A percentile compares a stretch with the other conserved stretches of the same genome.
These are phyloP conservation scores for Sphaceloma murrayae DNA, from an alignment of 2,329 filamentous ascomycete species.

Conservation along the genomic window DNA sequence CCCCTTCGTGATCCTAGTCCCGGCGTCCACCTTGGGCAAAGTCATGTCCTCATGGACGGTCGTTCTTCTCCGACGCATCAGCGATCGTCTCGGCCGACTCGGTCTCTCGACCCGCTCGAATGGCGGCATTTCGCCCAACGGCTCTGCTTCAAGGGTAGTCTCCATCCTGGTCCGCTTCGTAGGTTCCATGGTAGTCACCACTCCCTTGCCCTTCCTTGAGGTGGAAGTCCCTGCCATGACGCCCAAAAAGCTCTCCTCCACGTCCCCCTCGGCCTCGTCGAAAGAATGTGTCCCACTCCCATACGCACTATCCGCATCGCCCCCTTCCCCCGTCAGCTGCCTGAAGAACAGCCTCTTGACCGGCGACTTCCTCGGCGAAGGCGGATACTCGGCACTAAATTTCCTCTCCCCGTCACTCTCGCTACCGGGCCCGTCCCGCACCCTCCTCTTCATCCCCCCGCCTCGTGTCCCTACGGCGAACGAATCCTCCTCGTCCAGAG, in stretches of 20 bases:
- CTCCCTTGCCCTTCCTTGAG: too few relatives aligned
- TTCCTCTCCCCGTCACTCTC: conserved; percentile 5
- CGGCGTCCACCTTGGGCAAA: background rate
- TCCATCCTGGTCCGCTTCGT: too few relatives aligned
- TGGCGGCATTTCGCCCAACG: background rate
- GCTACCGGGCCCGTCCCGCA: background rate
- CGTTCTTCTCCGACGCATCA: conserved; percentile 8
- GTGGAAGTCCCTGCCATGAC: background rate
- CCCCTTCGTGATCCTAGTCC: conserved; percentile 4
- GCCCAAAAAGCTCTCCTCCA: background rate
- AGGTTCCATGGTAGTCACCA: too few relatives aligned
- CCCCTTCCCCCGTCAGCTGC: background rate
- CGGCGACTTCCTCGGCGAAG: conserved; percentile 11
- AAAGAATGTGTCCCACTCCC: background rate
- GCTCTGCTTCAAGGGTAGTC: conserved; percentile 3
- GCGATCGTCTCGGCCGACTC: background rate
- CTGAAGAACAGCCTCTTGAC: conserved; percentile 13
- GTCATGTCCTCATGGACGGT: conserved; percentile 15
- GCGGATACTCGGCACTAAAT: conserved; percentile 9
- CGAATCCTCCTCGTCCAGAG: conserved; percentile 1
- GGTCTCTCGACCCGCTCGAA: conserved; percentile 2
- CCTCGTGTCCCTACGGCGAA: background rate
- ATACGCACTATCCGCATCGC: conserved; percentile 9
- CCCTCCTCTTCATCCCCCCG: background rate
- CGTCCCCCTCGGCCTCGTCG: background rate